Evolutionary conservation across 2,329 filamentous ascomycete genomes (phyloP), one percentile per base, ranked within the genome.

Genomic region (Hymenoscyphus scutula): DNA sequence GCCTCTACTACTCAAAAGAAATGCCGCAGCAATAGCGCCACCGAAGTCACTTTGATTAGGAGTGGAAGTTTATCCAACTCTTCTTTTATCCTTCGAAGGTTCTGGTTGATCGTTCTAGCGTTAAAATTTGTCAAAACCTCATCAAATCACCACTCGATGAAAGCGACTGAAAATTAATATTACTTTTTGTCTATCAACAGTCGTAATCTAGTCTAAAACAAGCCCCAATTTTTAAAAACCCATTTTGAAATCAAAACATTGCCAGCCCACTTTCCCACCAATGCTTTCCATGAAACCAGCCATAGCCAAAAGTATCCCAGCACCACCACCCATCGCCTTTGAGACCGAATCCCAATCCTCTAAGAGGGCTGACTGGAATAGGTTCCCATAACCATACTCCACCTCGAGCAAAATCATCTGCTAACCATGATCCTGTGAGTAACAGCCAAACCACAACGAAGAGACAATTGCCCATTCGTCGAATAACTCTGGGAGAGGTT

Each of bases 321-420:
- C 89, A 84, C 84, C 85, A 90, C 81, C 85, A 88, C 0, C 80
- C 77, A 70, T 90, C 86, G 0, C 82, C 84, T 19, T 80, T 75
- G 1, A 78, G 77, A 0, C 89, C 89, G 37, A 88, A 78, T 0
- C 89, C 88, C 17, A 93, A 37, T 1, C 82, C 84, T 29, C 91
- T 80, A n/a, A 92, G 72, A 0, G 82, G 72, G 60, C 91, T 96
- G 8, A 94, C 67, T 0, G 92, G 91, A n/a, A 96, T 76, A 0
- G 92, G 91, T 75, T 97, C 92, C 65, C 86, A 86, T 15, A 96
- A 75, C 90, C 90, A 97, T 0, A 96, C 71, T 0, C 91, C 92
- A 0, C 86, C 83, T 11, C 82, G 80, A 0, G 88, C 83, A 73
- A 96, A 87, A 71, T 97, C 93, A 72, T 96, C 86, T 11, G 86